Percentiles rank a stretch among this genome's conserved stretches.
Evolutionary conservation across 768 basidiomycete species (phyloP).

Genomic region (Amanita exitialis): DNA sequence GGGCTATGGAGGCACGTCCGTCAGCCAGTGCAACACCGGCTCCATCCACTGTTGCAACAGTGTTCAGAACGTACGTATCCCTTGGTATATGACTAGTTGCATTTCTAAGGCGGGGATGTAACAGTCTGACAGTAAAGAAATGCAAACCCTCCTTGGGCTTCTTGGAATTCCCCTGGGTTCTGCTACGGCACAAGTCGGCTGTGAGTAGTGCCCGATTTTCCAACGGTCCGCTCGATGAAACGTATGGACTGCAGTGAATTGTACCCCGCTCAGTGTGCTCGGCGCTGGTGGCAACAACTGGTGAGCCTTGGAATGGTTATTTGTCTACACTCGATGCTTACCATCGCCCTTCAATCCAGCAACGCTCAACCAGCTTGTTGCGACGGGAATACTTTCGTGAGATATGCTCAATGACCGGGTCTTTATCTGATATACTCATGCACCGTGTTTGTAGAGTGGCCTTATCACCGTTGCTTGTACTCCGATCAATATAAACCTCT

Average conservation of each 20-base stretch:
- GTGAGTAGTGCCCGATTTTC: slow-evolving; percentile 6
- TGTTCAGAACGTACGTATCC: slow-evolving; percentile 10
- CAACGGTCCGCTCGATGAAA: not conserved
- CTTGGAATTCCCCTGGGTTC: slow-evolving; percentile 9
- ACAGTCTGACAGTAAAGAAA: not conserved
- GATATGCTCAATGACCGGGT: not conserved
- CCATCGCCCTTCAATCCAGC: slow-evolving; percentile 6
- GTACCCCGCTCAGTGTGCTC: slow-evolving; percentile 10
- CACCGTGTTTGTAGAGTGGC: slow-evolving; percentile 5
- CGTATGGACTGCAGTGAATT: slow-evolving; percentile 9
- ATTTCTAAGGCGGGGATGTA: not conserved
- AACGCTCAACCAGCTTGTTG: slow-evolving; percentile 14
- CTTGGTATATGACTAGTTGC: not conserved
- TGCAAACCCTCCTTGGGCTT: slow-evolving; percentile 2
- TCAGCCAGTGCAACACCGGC: slow-evolving; percentile 14
- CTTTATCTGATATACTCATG: not conserved
- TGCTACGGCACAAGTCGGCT: slow-evolving; percentile 11
- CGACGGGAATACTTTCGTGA: slow-evolving; percentile 13
- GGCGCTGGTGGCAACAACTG: slow-evolving; percentile 11
- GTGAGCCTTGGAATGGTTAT: not conserved
- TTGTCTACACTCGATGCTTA: not conserved
- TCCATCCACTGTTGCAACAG: slow-evolving; percentile 13
- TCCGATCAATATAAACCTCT: slow-evolving; percentile 14
- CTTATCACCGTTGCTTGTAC: slow-evolving; percentile 12
- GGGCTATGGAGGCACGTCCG: not conserved